Percentiles rank a stretch among this genome's conserved stretches.
These are phyloP conservation scores for Leccinum subgranulosum DNA, from an alignment of 768 basidiomycete species.

Conservation along the genomic window DNA sequence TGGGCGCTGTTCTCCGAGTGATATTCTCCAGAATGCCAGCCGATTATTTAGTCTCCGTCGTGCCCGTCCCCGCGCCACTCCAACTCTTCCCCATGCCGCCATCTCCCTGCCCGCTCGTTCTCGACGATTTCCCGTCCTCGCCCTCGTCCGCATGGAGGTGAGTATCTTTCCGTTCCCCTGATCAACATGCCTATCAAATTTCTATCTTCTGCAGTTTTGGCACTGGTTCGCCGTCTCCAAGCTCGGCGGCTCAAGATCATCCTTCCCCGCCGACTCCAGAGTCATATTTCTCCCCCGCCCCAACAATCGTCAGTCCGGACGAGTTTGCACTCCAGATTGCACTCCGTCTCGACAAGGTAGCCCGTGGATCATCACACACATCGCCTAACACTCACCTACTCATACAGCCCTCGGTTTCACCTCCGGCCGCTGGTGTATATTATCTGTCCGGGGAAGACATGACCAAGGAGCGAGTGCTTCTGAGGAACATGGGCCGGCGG, in stretches of 20 bases:
- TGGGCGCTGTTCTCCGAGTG: slow-evolving; percentile 6
- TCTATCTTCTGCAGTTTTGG: background rate
- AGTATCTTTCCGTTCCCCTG: background rate
- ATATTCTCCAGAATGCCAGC: background rate
- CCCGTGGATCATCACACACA: background rate
- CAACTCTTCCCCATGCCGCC: slow-evolving; percentile 2
- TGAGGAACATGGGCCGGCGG: slow-evolving; percentile 15
- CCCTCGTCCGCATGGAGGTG: slow-evolving; percentile 28
- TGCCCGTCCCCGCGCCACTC: background rate
- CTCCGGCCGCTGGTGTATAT: background rate
- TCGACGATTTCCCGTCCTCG: slow-evolving; percentile 11
- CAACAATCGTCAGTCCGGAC: slow-evolving; percentile 12
- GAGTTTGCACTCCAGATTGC: slow-evolving; percentile 13
- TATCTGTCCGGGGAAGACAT: slow-evolving; percentile 13
- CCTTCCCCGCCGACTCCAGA: slow-evolving; percentile 22
- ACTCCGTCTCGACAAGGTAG: slow-evolving; percentile 5
- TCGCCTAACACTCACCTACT: background rate
- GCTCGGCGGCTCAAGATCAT: slow-evolving; percentile 9
- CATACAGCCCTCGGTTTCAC: background rate
- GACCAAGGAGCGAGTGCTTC: slow-evolving; percentile 11
- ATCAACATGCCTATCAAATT: background rate
- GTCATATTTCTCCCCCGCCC: slow-evolving; percentile 3
- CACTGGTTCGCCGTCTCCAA: slow-evolving; percentile 13
- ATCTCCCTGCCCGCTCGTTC: background rate
- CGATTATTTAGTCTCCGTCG: slow-evolving; percentile 3